Conservation (phyloP, 1,284 basidiomycete species). For the Ustilago xerochloae region DNA sequence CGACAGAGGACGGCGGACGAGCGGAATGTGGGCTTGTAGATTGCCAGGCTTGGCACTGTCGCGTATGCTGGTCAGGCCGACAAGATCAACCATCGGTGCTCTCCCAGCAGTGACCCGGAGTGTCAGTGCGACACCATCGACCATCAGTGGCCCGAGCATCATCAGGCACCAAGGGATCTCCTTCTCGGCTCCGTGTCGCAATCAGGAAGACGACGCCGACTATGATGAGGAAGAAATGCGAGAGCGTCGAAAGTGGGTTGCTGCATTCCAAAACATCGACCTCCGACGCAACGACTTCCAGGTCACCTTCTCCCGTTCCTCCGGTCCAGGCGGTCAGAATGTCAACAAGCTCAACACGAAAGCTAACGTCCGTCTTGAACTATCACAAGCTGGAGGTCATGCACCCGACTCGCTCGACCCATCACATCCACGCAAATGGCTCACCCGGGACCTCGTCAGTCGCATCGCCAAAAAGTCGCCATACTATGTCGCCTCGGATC, state of each 20-base stretch:
- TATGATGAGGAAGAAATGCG: constrained; percentile 26
- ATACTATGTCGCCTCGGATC: constrained; percentile 49
- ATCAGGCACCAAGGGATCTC: neutral
- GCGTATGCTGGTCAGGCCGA: neutral
- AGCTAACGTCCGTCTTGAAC: constrained; percentile 48
- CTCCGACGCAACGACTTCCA: constrained; percentile 37
- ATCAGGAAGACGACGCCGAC: constrained; percentile 1
- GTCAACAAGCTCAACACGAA: constrained; percentile 58
- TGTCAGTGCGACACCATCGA: neutral
- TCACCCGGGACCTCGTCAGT: constrained; percentile 29
- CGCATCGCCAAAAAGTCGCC: constrained; percentile 41
- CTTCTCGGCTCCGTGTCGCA: neutral
- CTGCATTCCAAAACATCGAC: constrained; percentile 14
- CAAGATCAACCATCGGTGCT: neutral
- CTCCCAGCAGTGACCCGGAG: neutral
- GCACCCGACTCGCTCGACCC: constrained; percentile 25
- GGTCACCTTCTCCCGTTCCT: constrained; percentile 46
- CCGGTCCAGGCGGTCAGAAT: constrained; percentile 54
- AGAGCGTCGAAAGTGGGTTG: constrained; percentile 32
- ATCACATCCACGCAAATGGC: constrained; percentile 41
- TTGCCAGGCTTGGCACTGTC: neutral
- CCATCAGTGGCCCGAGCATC: neutral
- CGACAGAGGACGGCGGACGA: neutral
- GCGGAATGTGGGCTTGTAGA: neutral
- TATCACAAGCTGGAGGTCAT: constrained; percentile 19